Percentiles rank a stretch among this genome's conserved stretches.
phyloP scores from a whole-genome alignment of 345 rosid genomes.

The Murraya koenigii region DNA sequence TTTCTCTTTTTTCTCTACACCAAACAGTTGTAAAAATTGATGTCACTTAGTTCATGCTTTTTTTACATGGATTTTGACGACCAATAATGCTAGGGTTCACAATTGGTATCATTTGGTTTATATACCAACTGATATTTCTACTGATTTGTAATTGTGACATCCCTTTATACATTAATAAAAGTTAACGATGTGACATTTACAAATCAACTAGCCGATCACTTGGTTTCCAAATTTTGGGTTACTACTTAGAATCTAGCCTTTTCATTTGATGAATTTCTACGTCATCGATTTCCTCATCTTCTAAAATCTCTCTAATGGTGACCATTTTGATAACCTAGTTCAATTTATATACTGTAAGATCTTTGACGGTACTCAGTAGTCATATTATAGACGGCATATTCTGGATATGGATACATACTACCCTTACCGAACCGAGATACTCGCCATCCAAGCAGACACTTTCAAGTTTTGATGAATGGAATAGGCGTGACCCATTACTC shows the following conservation, averaged over 20 bases:
- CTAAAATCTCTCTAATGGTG: neutral
- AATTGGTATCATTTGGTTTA: neutral
- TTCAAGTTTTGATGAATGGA: too few species aligned
- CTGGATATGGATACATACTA: neutral
- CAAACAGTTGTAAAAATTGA: neutral
- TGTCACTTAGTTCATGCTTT: neutral
- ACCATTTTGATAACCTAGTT: neutral
- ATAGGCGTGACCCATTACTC: too few species aligned
- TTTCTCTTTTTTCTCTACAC: too few species aligned
- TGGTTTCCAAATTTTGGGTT: neutral
- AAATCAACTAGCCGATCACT: neutral
- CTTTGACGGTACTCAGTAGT: neutral
- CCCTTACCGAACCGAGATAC: neutral
- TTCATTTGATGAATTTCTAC: neutral
- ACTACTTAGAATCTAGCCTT: neutral
- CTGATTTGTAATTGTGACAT: neutral
- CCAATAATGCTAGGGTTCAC: too few species aligned
- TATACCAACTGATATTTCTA: too few species aligned
- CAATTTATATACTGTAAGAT: neutral
- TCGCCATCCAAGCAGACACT: too few species aligned
- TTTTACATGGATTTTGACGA: neutral
- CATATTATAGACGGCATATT: neutral
- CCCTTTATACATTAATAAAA: neutral
- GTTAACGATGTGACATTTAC: neutral
- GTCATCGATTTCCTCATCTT: neutral